phyloP scores from a whole-genome alignment of 2,329 filamentous ascomycete species.

The Ceratocystis cacaofunesta region DNA sequence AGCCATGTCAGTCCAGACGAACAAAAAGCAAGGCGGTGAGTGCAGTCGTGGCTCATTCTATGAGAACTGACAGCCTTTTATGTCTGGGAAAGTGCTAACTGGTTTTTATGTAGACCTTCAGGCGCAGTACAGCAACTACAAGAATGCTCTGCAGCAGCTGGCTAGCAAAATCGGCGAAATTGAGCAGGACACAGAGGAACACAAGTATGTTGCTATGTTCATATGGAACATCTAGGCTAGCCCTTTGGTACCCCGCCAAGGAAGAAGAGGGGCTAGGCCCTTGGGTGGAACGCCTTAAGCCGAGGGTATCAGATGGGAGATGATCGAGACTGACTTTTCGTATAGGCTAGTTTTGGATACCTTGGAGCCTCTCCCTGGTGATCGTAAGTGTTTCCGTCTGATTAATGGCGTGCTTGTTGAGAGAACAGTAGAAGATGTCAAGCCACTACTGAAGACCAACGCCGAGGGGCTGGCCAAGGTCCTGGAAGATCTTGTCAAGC shows the following conservation, averaged over 20 bases:
- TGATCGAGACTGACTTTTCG: conserved; percentile 5
- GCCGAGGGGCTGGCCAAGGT: conserved; percentile 89
- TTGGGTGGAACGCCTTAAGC: background rate
- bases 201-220: conserved; percentile 57
- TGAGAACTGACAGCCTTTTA: background rate
- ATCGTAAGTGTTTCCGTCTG: conserved; percentile 96
- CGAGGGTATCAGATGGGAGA: background rate
- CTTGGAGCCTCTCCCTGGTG: conserved; percentile 60
- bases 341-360: conserved; percentile 85
- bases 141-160: conserved; percentile 70
- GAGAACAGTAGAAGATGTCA: conserved; percentile 80
- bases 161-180: conserved; percentile 95
- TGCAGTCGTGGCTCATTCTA: background rate
- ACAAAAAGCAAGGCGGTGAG: conserved; percentile 62
- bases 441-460: conserved; percentile 84
- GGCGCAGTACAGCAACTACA: conserved; percentile 63
- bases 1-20: conserved; percentile 36
- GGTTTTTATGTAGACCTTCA: conserved; percentile 49
- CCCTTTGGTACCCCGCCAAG: background rate
- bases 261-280: background rate
- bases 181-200: conserved; percentile 92
- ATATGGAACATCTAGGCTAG: background rate
- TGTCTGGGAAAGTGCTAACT: conserved; percentile 10
- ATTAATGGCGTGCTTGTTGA: conserved; percentile 95
- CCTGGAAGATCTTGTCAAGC: conserved; percentile 83